phyloP scores from a whole-genome alignment of 352 stramenopile genomes.

The Pythium insidiosum region DNA sequence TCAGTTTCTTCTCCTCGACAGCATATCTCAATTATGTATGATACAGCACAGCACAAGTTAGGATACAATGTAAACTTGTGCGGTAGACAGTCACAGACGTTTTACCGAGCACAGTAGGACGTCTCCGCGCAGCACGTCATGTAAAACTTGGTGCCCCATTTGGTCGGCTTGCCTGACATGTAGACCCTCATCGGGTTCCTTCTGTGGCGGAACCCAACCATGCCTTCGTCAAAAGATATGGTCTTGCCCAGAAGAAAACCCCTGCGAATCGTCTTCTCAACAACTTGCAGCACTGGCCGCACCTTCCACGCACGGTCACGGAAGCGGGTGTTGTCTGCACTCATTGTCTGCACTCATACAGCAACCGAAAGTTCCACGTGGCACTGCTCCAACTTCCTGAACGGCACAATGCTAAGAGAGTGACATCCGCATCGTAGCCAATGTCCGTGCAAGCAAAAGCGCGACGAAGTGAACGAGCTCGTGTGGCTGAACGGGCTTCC shows the following conservation, averaged over 20 bases:
- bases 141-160: conserved; percentile 5
- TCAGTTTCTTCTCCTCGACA: not conserved
- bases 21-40: conserved; percentile 1
- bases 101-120: conserved; percentile 1
- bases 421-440: not conserved
- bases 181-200: conserved; percentile 2
- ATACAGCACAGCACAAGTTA: not conserved
- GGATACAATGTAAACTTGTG: not conserved
- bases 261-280: conserved; percentile 1
- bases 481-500: conserved; percentile 1
- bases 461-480: not conserved
- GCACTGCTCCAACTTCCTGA: conserved; percentile 4
- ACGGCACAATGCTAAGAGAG: not conserved
- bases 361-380: conserved; percentile 8
- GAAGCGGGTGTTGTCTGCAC: not conserved
- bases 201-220: not conserved
- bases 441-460: not conserved
- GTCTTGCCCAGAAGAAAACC: not conserved
- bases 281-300: not conserved
- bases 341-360: conserved; percentile 9
- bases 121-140: conserved; percentile 4
- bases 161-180: conserved; percentile 5
- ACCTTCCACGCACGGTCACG: not conserved
- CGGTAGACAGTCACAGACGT: no score
- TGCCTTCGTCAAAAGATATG: conserved; percentile 2